Conservation (phyloP, 805 yeast genomes). For the Cyberlindnera lachancei region DNA sequence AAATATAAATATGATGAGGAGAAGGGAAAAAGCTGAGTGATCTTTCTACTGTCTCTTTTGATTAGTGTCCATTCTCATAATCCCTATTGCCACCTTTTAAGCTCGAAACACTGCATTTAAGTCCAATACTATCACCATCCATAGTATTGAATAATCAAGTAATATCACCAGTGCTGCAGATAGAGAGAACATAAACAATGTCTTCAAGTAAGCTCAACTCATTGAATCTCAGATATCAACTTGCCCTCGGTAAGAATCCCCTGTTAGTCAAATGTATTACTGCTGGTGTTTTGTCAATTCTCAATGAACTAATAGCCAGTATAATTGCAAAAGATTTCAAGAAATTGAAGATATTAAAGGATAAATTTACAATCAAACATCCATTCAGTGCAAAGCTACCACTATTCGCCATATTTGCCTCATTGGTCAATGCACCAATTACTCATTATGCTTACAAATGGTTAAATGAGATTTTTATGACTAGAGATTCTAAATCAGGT, state of each 20-base stretch:
- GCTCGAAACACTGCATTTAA: too few relatives aligned
- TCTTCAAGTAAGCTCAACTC: too few relatives aligned
- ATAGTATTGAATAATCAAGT: too few relatives aligned
- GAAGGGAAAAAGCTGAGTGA: too few relatives aligned
- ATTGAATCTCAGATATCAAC: constrained; percentile 27
- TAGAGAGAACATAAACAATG: too few relatives aligned
- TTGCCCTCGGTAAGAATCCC: constrained; percentile 39
- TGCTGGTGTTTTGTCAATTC: constrained; percentile 43
- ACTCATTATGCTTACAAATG: constrained; percentile 45
- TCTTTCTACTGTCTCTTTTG: too few relatives aligned
- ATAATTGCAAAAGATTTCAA: constrained; percentile 39
- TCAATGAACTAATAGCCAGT: constrained; percentile 54
- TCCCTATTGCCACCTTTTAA: too few relatives aligned
- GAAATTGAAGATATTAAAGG: constrained; percentile 12
- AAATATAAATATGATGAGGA: too few relatives aligned
- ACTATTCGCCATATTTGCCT: constrained; percentile 50
- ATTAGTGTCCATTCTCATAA: too few relatives aligned
- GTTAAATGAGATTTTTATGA: constrained; percentile 37
- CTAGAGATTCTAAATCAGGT: too few relatives aligned
- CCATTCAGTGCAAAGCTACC: constrained; percentile 33
- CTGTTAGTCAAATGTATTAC: constrained; percentile 53
- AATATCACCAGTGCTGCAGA: too few relatives aligned
- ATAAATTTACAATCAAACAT: constrained; percentile 17
- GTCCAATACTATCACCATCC: too few relatives aligned
- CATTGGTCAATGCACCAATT: constrained; percentile 47